These are phyloP conservation scores for Kuraishia capsulata DNA, from an alignment of 805 yeast species.

Conservation along the genomic window DNA sequence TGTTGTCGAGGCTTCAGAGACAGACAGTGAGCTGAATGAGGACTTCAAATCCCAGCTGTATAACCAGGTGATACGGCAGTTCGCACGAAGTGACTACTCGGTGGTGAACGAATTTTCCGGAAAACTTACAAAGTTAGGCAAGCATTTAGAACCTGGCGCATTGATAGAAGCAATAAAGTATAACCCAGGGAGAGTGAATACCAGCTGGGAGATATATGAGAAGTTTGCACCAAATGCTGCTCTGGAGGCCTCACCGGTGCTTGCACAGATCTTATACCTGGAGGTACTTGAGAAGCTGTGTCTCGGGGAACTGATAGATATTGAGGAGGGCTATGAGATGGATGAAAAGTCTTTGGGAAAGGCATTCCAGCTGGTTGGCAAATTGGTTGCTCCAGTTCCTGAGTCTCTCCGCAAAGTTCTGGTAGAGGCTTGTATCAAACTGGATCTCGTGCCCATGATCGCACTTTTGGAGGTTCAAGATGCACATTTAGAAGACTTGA, in stretches of 20 bases:
- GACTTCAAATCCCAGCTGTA: neutral
- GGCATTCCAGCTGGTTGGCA: neutral
- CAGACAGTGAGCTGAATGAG: neutral
- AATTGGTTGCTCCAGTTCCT: neutral
- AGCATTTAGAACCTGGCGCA: slow-evolving; percentile 10
- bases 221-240: neutral
- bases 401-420: neutral
- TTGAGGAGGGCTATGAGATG: slow-evolving; percentile 2
- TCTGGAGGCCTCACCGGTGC: neutral
- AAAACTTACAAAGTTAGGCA: slow-evolving; percentile 14
- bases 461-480: neutral
- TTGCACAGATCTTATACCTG: neutral
- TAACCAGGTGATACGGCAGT: neutral
- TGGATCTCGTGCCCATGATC: neutral
- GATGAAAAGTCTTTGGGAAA: neutral
- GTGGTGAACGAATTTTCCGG: neutral
- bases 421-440: neutral
- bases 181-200: slow-evolving; percentile 26
- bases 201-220: slow-evolving; percentile 21
- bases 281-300: slow-evolving; percentile 3
- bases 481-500: neutral
- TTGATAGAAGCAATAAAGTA: slow-evolving; percentile 17
- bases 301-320: slow-evolving; percentile 2
- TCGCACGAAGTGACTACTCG: neutral
- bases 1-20: neutral